Evolutionary conservation across 2,329 filamentous ascomycete genomes (phyloP), one percentile per base, ranked within the genome.

Genomic region (Didymella pinodella): DNA sequence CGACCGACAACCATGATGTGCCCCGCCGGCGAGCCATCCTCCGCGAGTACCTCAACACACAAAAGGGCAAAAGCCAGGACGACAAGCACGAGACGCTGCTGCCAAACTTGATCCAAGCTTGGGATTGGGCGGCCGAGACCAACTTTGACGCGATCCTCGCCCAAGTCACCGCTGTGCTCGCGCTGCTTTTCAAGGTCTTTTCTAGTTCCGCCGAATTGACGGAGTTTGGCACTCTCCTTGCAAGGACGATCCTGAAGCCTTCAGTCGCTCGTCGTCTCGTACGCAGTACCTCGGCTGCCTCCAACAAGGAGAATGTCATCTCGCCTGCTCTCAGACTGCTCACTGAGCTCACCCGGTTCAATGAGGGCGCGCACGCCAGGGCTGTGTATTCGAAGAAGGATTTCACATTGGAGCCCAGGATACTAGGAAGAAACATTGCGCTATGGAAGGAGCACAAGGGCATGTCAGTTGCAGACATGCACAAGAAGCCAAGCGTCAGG

Each of bases 281-380:
- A 31, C 88, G 89, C 59, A 92, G 92, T 59, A 79, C 98, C 18
- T 89, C 91, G 3, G 87, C 91, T 0, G 89, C 91, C 25, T 93
- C 92, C 76, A 85, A 87, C 47, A 97, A 96, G 72, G 92, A 93
- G 38, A 92, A 91, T 76, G 82, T 98, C 58, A 93, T 97, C 61
- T 95, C 92, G 2, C 94, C 95, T 0, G 93, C 91, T 25, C 80
- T 99, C 58, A 88, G 94, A 56, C 80, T 99, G 50, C 84, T 99
- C 59, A 91, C 89, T 50, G 94, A 99, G 78, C 84, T 93, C n/a
- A 86, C 92, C 16, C 88, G 84, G 54, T 90, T 97, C 64, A 93
- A 98, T 76, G 93, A 93, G 16, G 96, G 95, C 14, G 86, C 87
- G 41, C 84, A 93, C 54, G 92, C 93, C 28, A 88, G 87, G 65